A percentile compares a stretch with the other conserved stretches of the same genome.
Evolutionary conservation across 257 asterid genomes (phyloP).

Genomic region (Haberlea rhodopensis): DNA sequence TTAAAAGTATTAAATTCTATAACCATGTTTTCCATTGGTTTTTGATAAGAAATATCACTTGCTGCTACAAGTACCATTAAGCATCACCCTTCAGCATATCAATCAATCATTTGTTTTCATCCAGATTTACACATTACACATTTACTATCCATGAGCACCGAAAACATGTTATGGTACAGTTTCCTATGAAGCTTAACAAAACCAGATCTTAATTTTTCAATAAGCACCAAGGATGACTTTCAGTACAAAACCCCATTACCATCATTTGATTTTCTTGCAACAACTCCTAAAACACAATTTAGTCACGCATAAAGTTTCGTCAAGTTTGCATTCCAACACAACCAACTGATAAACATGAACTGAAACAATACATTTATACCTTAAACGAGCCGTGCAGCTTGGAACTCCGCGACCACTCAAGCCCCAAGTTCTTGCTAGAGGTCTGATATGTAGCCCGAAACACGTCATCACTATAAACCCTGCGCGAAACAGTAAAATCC

Average conservation of each 20-base stretch:
- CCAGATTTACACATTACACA: background rate
- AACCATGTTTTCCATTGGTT: background rate
- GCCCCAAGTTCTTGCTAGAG: constrained; percentile 68
- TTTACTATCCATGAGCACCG: background rate
- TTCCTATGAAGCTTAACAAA: no score
- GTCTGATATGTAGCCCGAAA: constrained; percentile 83
- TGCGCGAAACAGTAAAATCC: constrained; percentile 76
- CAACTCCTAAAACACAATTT: constrained; percentile 4
- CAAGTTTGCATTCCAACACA: constrained; percentile 11
- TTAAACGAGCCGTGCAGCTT: constrained; percentile 71
- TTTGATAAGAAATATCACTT: constrained; percentile 7
- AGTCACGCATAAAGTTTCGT: background rate
- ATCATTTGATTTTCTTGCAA: constrained; percentile 9
- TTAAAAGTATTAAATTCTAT: background rate
- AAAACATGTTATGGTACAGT: background rate
- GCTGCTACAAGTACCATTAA: background rate
- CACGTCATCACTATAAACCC: constrained; percentile 63
- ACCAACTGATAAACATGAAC: constrained; percentile 17
- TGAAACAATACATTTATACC: constrained; percentile 38
- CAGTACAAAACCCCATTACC: constrained; percentile 10
- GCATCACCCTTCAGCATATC: background rate
- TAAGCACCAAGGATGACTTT: constrained; percentile 7
- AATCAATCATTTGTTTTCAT: background rate
- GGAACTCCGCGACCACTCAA: constrained; percentile 82
- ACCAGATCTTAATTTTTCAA: background rate